These are phyloP conservation scores for Sambucus nigra DNA, from an alignment of 129 eudicot genomes.

Conservation along the genomic window DNA sequence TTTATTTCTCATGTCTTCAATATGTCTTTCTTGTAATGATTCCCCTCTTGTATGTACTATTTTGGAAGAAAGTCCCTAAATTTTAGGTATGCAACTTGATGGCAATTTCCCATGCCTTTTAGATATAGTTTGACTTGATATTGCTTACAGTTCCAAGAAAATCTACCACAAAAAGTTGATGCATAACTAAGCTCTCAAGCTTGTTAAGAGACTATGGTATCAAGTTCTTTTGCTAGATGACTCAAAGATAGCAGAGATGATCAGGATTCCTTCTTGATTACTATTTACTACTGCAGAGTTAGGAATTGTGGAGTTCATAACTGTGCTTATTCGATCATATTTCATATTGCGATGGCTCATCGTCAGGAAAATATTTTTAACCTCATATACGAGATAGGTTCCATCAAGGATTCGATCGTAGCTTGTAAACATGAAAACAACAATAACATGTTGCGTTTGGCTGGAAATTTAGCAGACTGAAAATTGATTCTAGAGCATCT, in stretches of 20 bases:
- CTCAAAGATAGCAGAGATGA: background rate
- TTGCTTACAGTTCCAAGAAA: background rate
- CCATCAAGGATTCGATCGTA: slow-evolving; percentile 11
- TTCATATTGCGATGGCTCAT: slow-evolving; percentile 16
- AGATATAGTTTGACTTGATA: no score
- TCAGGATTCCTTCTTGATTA: slow-evolving; percentile 1
- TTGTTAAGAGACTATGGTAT: background rate
- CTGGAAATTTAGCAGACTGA: slow-evolving; percentile 8
- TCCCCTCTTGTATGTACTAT: no score
- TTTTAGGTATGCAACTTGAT: no score
- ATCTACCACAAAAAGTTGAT: background rate
- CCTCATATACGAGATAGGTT: slow-evolving; percentile 13
- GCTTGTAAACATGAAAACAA: slow-evolving; percentile 3
- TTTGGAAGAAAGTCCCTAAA: no score
- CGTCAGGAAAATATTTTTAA: slow-evolving; percentile 20
- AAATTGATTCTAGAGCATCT: slow-evolving; percentile 20
- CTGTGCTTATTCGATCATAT: slow-evolving; percentile 1
- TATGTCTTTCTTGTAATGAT: no score
- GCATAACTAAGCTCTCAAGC: background rate
- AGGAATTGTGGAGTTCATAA: slow-evolving; percentile 16
- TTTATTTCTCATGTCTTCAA: no score
- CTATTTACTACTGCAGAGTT: slow-evolving; percentile 12
- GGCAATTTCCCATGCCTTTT: no score
- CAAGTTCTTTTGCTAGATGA: background rate
- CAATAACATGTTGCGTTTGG: slow-evolving; percentile 17